Percentiles rank a stretch among this genome's conserved stretches.
These are phyloP conservation scores for Gamarada debralockiae DNA, from an alignment of 495 filamentous ascomycete species.

Conservation along the genomic window DNA sequence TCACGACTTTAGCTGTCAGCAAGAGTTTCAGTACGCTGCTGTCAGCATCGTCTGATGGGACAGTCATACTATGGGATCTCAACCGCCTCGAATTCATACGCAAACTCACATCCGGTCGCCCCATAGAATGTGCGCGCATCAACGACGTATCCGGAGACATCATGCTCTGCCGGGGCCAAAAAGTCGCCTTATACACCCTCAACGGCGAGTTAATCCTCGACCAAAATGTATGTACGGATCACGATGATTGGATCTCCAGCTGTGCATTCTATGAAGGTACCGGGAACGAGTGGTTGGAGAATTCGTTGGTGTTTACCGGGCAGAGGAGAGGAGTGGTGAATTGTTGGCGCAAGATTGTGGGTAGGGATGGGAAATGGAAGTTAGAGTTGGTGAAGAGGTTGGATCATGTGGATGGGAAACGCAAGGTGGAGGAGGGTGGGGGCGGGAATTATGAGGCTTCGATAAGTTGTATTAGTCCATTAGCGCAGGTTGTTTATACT, in stretches of 20 bases:
- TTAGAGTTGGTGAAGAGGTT: conserved; percentile 65
- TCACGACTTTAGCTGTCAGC: conserved; percentile 77
- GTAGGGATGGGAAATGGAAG: conserved; percentile 36
- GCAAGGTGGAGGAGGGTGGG: conserved; percentile 5
- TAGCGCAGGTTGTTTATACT: conserved; percentile 82
- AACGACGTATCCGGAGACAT: conserved; percentile 89
- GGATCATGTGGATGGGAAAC: conserved; percentile 66
- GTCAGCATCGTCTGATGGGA: conserved; percentile 74
- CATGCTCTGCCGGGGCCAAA: conserved; percentile 71
- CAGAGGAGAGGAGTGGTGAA: conserved; percentile 83
- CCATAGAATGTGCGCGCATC: conserved; percentile 70
- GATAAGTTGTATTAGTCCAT: conserved; percentile 83
- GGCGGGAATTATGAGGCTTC: conserved; percentile 59
- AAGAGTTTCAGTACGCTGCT: conserved; percentile 83
- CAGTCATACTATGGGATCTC: conserved; percentile 87
- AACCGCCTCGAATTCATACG: conserved; percentile 85
- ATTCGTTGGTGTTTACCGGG: conserved; percentile 82
- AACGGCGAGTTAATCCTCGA: conserved; percentile 82
- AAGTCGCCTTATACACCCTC: conserved; percentile 77
- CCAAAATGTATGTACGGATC: conserved; percentile 68
- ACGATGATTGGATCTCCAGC: conserved; percentile 68
- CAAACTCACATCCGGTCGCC: conserved; percentile 50
- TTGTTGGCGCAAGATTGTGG: conserved; percentile 52
- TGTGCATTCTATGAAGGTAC: conserved; percentile 93
- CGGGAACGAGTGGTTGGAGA: conserved; percentile 89